These are phyloP conservation scores for Picea mariana DNA, from an alignment of 83 land plant genomes.

Conservation along the genomic window DNA sequence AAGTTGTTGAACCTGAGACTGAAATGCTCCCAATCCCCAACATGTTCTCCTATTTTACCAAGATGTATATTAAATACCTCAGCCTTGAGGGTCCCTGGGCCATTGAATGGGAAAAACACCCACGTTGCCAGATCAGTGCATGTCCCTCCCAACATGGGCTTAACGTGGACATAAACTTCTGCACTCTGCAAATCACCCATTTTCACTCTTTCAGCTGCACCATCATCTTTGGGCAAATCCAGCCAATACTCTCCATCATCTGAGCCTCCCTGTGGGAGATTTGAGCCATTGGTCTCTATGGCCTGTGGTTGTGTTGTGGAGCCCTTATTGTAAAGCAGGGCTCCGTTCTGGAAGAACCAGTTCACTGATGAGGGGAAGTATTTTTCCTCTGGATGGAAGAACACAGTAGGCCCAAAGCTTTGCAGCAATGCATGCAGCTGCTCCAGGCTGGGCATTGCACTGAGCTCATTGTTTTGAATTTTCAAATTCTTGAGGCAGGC, in stretches of 20 bases:
- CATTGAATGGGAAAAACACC: constrained; percentile 58
- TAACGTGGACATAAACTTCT: constrained; percentile 32
- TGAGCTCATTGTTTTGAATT: background rate
- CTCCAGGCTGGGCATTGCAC: constrained; percentile 29
- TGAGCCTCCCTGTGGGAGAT: constrained; percentile 30
- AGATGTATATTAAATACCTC: constrained; percentile 21
- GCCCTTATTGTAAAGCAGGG: constrained; percentile 19
- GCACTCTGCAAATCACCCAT: constrained; percentile 30
- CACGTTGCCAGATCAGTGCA: constrained; percentile 46
- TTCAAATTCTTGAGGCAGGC: constrained; percentile 44
- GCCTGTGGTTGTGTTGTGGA: constrained; percentile 4
- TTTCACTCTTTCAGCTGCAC: constrained; percentile 26
- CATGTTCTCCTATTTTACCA: constrained; percentile 55
- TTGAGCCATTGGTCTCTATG: constrained; percentile 34
- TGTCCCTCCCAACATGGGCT: constrained; percentile 42
- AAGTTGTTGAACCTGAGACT: constrained; percentile 40
- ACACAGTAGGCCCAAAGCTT: constrained; percentile 33
- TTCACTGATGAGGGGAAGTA: constrained; percentile 30
- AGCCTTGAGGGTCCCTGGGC: constrained; percentile 31
- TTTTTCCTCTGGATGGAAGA: constrained; percentile 36
- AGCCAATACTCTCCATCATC: constrained; percentile 40
- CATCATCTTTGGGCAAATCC: constrained; percentile 33
- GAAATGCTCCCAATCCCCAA: constrained; percentile 53
- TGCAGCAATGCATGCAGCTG: constrained; percentile 20
- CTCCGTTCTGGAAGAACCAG: constrained; percentile 36